Evolutionary conservation across 2,329 filamentous ascomycete genomes (phyloP).

Genomic region (Clathrospora elynae): DNA sequence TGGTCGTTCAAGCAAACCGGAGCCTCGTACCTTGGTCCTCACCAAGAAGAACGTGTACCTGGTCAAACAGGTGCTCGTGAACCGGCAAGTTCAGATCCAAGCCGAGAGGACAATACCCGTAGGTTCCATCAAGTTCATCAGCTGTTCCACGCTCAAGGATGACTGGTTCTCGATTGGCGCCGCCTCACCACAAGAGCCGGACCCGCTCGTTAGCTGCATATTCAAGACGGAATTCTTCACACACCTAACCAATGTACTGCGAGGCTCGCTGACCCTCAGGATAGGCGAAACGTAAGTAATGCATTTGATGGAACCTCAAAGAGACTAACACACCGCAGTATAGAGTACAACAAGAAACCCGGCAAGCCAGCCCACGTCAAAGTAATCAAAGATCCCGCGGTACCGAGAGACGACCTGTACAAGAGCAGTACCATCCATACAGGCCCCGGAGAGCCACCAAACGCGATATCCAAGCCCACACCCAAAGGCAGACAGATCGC

Average conservation of each 20-base stretch:
- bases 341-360: constrained; percentile 98
- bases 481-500: constrained; percentile 86
- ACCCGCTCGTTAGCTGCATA: constrained; percentile 90
- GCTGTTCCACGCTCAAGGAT: constrained; percentile 79
- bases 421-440: constrained; percentile 94
- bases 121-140: constrained; percentile 86
- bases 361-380: constrained; percentile 90
- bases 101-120: constrained; percentile 82
- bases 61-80: constrained; percentile 80
- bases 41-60: constrained; percentile 89
- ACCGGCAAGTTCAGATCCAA: constrained; percentile 79
- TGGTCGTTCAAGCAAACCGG: constrained; percentile 91
- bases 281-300: constrained; percentile 68
- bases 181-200: constrained; percentile 87
- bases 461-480: constrained; percentile 80
- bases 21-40: constrained; percentile 81
- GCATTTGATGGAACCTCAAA: not conserved
- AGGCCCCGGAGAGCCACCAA: constrained; percentile 79
- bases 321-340: constrained; percentile 52
- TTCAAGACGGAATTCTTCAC: constrained; percentile 98
- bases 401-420: constrained; percentile 77
- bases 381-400: constrained; percentile 82
- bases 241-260: constrained; percentile 79
- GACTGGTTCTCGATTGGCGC: constrained; percentile 96
- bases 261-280: constrained; percentile 79